Evolutionary conservation across 805 yeast species (phyloP).

Genomic region (Candida berthetii): DNA sequence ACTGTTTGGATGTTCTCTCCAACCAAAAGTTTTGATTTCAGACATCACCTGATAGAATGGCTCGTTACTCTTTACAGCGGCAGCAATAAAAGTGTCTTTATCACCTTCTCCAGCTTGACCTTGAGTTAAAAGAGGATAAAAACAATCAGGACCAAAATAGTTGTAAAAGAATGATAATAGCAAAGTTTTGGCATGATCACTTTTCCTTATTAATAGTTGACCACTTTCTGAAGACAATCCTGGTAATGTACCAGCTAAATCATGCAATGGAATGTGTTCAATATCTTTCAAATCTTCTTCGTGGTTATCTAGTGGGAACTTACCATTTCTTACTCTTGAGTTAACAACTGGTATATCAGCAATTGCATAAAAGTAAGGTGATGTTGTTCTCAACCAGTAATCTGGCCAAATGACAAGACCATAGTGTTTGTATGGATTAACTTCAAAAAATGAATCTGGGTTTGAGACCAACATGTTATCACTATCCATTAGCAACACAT

Average conservation of each 20-base stretch:
- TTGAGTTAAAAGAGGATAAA: constrained; percentile 63
- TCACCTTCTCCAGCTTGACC: constrained; percentile 79
- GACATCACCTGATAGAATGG: constrained; percentile 47
- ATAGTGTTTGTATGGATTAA: constrained; percentile 31
- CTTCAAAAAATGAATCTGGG: constrained; percentile 44
- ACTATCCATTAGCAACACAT: constrained; percentile 66
- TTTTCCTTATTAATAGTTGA: constrained; percentile 55
- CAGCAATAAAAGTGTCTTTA: constrained; percentile 70
- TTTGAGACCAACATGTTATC: constrained; percentile 60
- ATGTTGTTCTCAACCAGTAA: constrained; percentile 57
- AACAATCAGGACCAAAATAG: constrained; percentile 57
- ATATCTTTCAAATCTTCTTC: constrained; percentile 6
- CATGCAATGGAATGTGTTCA: constrained; percentile 43
- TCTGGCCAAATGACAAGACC: constrained; percentile 60
- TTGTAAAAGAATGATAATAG: constrained; percentile 61
- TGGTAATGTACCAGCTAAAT: constrained; percentile 57
- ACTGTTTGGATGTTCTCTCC: constrained; percentile 14
- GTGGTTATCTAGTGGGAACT: constrained; percentile 22
- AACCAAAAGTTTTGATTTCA: constrained; percentile 30
- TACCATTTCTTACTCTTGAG: constrained; percentile 23
- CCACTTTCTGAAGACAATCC: constrained; percentile 70
- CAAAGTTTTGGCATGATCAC: constrained; percentile 50
- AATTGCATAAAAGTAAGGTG: constrained; percentile 50
- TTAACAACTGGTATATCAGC: constrained; percentile 31
- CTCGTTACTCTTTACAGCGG: constrained; percentile 44